phyloP scores from a whole-genome alignment of 495 filamentous ascomycete species.

The Clavariopsis aquatica region DNA sequence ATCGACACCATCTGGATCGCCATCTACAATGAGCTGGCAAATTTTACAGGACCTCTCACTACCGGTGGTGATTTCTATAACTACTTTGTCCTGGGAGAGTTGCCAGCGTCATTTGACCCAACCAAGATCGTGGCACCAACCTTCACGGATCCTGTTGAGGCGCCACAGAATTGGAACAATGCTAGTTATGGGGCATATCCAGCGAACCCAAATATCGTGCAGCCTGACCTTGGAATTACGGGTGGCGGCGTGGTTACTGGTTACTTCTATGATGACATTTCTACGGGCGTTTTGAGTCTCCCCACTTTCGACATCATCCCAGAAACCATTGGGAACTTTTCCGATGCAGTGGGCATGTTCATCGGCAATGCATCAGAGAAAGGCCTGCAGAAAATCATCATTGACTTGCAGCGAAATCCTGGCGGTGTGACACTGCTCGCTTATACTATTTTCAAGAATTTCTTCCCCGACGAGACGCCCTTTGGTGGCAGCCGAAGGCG shows the following conservation, averaged over 20 bases:
- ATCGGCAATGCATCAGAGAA: constrained; percentile 43
- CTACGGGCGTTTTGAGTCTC: constrained; percentile 53
- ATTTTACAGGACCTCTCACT: constrained; percentile 47
- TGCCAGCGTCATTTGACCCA: constrained; percentile 17
- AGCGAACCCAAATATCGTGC: constrained; percentile 13
- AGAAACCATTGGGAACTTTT: constrained; percentile 46
- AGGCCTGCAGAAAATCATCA: constrained; percentile 39
- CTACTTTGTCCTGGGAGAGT: constrained; percentile 28
- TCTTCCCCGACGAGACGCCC: constrained; percentile 22
- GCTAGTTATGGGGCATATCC: constrained; percentile 25
- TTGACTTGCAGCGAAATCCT: constrained; percentile 34
- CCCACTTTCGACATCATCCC: constrained; percentile 49
- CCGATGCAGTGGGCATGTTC: constrained; percentile 48
- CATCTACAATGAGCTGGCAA: constrained; percentile 41
- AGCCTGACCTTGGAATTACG: constrained; percentile 9
- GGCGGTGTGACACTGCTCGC: constrained; percentile 25
- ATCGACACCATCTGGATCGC: constrained; percentile 42
- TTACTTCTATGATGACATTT: constrained; percentile 46
- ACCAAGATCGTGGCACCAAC: neutral
- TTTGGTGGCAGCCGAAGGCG: constrained; percentile 28
- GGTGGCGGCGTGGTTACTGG: constrained; percentile 42
- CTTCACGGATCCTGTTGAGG: neutral
- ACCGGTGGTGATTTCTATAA: constrained; percentile 50
- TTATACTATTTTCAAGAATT: constrained; percentile 22
- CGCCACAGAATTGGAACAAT: constrained; percentile 14